Percentiles rank a stretch among this genome's conserved stretches.
Conservation (phyloP, 2,329 filamentous ascomycete genomes). For the Verticillium isaacii region DNA sequence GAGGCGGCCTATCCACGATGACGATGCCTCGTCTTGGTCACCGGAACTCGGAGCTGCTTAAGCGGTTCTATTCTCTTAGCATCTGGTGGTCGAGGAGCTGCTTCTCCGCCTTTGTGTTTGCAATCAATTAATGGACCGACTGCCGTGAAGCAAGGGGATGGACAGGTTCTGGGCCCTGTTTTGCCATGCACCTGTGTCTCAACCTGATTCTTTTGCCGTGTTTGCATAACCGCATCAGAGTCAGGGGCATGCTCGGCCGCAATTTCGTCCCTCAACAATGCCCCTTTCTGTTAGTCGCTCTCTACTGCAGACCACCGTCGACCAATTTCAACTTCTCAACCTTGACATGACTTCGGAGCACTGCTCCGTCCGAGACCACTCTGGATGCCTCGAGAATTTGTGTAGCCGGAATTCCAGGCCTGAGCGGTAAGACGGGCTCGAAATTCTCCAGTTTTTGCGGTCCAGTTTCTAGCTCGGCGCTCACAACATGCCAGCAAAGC, state of each 20-base stretch:
- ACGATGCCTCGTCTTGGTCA: neutral
- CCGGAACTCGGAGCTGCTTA: neutral
- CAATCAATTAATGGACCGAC: neutral
- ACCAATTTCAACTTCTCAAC: no score
- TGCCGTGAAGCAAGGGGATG: neutral
- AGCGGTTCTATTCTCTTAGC: neutral
- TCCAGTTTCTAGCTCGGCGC: no score
- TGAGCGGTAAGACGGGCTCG: no score
- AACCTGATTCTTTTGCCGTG: neutral
- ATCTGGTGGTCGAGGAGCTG: neutral
- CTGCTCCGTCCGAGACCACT: neutral
- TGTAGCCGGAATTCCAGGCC: no score
- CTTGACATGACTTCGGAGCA: neutral
- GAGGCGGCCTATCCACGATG: neutral
- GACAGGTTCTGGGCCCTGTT: neutral
- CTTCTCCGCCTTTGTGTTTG: neutral
- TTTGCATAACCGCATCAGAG: neutral
- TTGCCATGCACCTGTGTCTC: neutral
- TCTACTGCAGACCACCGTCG: neutral
- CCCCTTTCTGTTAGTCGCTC: neutral
- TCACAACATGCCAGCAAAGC: no score
- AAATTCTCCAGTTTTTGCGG: no score
- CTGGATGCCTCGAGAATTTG: no score
- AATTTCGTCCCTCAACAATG: neutral
- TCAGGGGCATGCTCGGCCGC: neutral